Conservation (phyloP, 164 flowering plant genomes). For the Magnolia officinalis region DNA sequence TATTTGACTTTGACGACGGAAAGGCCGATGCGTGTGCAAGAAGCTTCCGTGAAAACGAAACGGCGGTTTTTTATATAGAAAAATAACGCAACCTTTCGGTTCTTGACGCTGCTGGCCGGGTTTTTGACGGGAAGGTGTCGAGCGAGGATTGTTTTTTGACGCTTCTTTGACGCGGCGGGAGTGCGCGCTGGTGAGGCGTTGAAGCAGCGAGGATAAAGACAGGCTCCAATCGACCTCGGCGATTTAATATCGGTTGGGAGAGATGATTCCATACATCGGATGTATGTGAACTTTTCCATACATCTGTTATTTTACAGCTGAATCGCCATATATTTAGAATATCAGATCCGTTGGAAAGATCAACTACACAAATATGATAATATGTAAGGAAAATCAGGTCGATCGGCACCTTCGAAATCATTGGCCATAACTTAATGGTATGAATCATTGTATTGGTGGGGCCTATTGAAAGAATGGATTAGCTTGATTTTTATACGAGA, state of each 20-base stretch:
- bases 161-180: not conserved
- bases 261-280: not conserved
- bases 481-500: too few relatives aligned
- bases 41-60: slow-evolving; percentile 5
- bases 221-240: not conserved
- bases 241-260: not conserved
- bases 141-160: not conserved
- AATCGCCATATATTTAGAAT: not conserved
- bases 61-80: not conserved
- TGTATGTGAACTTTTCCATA: not conserved
- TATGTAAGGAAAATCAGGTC: too few relatives aligned
- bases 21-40: not conserved
- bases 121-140: not conserved
- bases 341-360: not conserved
- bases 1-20: slow-evolving; percentile 8
- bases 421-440: too few relatives aligned
- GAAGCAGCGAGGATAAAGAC: not conserved
- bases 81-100: not conserved
- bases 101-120: not conserved
- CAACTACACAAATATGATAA: not conserved
- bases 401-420: too few relatives aligned
- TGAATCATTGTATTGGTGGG: too few relatives aligned
- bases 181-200: not conserved
- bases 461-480: too few relatives aligned
- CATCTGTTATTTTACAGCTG: not conserved